These are phyloP conservation scores for Aspergillus pseudoterreus DNA, from an alignment of 2,329 filamentous ascomycete genomes.

Conservation along the genomic window DNA sequence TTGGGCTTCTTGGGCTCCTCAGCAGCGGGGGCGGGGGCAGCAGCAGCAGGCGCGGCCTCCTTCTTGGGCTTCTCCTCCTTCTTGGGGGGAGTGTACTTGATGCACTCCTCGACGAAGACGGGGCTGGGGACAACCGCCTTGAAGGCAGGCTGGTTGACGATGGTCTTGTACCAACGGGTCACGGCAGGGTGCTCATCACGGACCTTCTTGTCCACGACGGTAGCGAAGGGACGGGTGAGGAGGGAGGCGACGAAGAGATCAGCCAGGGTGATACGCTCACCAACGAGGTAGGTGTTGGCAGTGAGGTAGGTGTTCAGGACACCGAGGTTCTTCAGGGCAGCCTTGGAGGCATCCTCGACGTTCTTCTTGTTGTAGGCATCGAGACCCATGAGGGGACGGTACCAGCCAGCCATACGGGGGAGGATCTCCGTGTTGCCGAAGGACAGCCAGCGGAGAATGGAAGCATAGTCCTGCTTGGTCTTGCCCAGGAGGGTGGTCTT, in stretches of 20 bases:
- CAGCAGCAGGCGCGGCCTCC: constrained; percentile 59
- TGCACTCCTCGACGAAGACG: constrained; percentile 74
- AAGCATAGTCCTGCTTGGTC: constrained; percentile 99
- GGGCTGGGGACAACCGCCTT: constrained; percentile 72
- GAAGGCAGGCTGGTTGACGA: constrained; percentile 91
- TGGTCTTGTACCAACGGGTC: constrained; percentile 90
- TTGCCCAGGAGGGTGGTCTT: constrained; percentile 99
- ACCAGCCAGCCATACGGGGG: constrained; percentile 70
- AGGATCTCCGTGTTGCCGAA: constrained; percentile 90
- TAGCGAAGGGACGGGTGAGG: constrained; percentile 84
- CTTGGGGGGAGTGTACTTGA: constrained; percentile 72
- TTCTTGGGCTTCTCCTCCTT: constrained; percentile 68
- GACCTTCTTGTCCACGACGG: constrained; percentile 89
- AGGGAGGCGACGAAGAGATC: constrained; percentile 81
- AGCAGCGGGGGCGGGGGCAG: constrained; percentile 48
- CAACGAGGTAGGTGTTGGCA: constrained; percentile 93
- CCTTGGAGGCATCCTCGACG: constrained; percentile 76
- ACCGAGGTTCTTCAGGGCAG: constrained; percentile 62
- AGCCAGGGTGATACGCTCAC: constrained; percentile 94
- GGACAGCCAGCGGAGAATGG: constrained; percentile 97
- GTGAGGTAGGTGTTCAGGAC: constrained; percentile 84
- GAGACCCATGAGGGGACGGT: constrained; percentile 76
- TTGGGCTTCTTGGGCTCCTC: constrained; percentile 74
- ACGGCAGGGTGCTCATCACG: constrained; percentile 78
- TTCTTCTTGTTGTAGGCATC: constrained; percentile 97